Conservation (phyloP, 306 rosid species). For the Cucurbita pepo region DNA sequence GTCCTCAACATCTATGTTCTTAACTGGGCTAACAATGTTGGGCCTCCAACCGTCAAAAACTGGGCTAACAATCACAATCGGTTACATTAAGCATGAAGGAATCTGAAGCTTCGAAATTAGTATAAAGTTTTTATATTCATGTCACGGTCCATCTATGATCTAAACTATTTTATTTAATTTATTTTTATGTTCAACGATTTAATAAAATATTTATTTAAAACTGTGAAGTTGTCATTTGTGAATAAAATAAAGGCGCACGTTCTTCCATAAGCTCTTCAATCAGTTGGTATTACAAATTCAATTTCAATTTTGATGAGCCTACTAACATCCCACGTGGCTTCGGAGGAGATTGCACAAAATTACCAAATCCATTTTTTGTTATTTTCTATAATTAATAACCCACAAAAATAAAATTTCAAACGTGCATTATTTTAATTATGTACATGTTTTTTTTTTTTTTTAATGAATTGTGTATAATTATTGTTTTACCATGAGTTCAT, state of each 20-base stretch:
- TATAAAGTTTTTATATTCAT: neutral
- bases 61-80: neutral
- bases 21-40: too few relatives aligned
- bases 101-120: neutral
- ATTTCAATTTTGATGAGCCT: neutral
- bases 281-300: too few relatives aligned
- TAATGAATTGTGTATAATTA: too few relatives aligned
- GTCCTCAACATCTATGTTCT: neutral
- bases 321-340: neutral
- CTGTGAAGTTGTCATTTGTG: neutral
- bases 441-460: too few relatives aligned
- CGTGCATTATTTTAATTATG: too few relatives aligned
- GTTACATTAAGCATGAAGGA: neutral
- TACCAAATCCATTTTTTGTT: neutral
- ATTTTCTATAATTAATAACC: neutral
- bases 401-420: neutral
- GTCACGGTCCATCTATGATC: neutral
- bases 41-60: too few relatives aligned
- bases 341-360: neutral
- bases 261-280: neutral
- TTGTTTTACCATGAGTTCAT: too few relatives aligned
- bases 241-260: neutral
- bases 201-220: neutral
- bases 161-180: neutral
- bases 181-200: neutral